Base-by-base conservation (phyloP, 2,329 filamentous ascomycete genomes). In the Lachnellula hyalina region DNA sequence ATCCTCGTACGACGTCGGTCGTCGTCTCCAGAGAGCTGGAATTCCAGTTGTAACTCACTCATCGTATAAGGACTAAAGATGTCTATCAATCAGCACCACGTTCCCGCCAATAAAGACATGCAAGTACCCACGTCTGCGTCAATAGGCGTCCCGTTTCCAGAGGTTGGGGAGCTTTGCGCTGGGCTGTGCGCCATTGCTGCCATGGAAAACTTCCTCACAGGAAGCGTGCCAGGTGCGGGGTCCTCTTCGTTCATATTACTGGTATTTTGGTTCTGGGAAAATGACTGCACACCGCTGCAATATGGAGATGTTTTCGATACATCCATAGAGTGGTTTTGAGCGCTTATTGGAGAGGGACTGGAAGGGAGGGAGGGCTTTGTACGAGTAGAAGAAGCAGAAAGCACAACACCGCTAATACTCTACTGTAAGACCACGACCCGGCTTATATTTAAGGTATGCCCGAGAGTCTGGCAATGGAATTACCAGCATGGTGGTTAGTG, bases 91-190 rank as follows among this genome's bases (percentile, higher is more conserved):
- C 28, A 32, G 28, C 28, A 32, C 28, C 28, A 32, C 9, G 3
- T 3, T 40, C 2, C n/a, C 14, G 12, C 36, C 36, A 40, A 5
- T 40, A 40, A 9, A 40, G n/a, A 44, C 5, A 45, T 25, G 38
- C 15, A 46, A 32, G 5, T 28, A 58, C 61, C 35, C 28, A 65
- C 61, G 46, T 65, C 63, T 44, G 61, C 53, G 49, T 63, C 60
- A 19, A 65, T 63, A 1, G 61, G 63, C 23, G 56, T 62, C 14
- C 53, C 51, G 32, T 45, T 36, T 5, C 51, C 48, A 23, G 49
- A 32, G 3, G 21, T 35, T 23, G 56, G 51, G 5, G 58, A 58
- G 40, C 44, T 55, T 15, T 53, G 45, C 4, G 28, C n/a, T 17
- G 47, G n/a, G 32, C 35, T 58, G 14, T 45, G 15, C 9, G 34